These are phyloP conservation scores for Blastosporella zonata DNA, from an alignment of 1,284 basidiomycete species.

Conservation along the genomic window DNA sequence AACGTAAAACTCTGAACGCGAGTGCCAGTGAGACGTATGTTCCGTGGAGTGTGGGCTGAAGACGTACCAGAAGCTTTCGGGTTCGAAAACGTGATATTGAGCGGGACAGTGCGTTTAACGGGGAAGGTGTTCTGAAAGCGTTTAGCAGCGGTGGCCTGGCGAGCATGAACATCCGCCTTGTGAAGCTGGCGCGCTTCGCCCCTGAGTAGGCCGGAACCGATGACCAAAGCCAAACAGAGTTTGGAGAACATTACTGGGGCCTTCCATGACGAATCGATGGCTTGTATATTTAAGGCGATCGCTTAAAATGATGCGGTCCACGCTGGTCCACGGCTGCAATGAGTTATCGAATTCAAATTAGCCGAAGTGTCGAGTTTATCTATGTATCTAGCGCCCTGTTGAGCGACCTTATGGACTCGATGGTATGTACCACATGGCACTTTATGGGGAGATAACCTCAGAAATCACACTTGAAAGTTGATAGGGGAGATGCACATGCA, in stretches of 20 bases:
- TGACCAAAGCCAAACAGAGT: neutral
- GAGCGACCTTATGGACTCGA: no score
- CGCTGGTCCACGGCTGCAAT: no score
- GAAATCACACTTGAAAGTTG: no score
- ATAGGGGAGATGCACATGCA: no score
- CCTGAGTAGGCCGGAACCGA: neutral
- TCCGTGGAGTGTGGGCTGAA: neutral
- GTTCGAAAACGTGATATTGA: slow-evolving; percentile 9
- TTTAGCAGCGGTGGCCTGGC: slow-evolving; percentile 3
- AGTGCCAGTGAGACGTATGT: neutral
- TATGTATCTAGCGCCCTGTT: no score
- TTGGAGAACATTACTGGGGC: neutral
- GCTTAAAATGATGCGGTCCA: no score
- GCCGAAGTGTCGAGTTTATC: no score
- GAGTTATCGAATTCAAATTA: no score
- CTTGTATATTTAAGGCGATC: no score
- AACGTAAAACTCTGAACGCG: slow-evolving; percentile 57
- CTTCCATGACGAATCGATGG: neutral
- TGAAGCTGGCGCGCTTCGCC: slow-evolving; percentile 7
- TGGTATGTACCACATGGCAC: no score
- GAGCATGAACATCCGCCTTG: slow-evolving; percentile 6
- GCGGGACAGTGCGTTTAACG: neutral
- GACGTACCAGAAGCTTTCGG: slow-evolving; percentile 10
- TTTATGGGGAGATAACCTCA: no score
- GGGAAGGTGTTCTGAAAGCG: slow-evolving; percentile 4